These are phyloP conservation scores for Candida xiaguanensis DNA, from an alignment of 805 yeast genomes.

Conservation along the genomic window DNA sequence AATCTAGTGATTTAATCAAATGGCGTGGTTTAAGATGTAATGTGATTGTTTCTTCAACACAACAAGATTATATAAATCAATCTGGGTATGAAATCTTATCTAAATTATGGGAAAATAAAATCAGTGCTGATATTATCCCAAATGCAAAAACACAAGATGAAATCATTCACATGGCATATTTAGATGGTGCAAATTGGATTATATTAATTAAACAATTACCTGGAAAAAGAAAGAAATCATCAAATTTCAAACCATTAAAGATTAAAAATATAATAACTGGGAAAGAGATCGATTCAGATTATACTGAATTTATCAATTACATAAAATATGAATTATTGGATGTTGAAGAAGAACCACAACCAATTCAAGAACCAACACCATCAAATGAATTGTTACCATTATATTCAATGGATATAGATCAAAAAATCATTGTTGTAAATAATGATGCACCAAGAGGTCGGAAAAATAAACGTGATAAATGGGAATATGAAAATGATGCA, in stretches of 20 bases:
- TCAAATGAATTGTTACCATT: conserved; percentile 16
- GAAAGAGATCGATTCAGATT: conserved; percentile 69
- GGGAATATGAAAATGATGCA: conserved; percentile 73
- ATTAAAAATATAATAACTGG: conserved; percentile 59
- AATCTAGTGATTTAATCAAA: conserved; percentile 9
- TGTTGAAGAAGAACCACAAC: conserved; percentile 12
- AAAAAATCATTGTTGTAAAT: conserved; percentile 63
- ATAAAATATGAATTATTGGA: conserved; percentile 20
- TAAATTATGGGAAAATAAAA: conserved; percentile 70
- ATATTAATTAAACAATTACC: conserved; percentile 70
- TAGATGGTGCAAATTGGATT: conserved; percentile 73
- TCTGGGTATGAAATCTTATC: conserved; percentile 62
- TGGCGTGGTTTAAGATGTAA: conserved; percentile 59
- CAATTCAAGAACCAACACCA: not conserved
- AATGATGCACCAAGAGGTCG: conserved; percentile 81
- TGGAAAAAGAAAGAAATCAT: conserved; percentile 31
- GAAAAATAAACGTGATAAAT: conserved; percentile 72
- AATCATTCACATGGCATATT: conserved; percentile 55
- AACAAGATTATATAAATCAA: conserved; percentile 51
- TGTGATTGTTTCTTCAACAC: conserved; percentile 71
- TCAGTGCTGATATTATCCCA: conserved; percentile 62
- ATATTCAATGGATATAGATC: conserved; percentile 36
- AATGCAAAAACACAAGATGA: conserved; percentile 51
- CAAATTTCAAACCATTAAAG: conserved; percentile 66
- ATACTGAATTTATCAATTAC: conserved; percentile 54